These are phyloP conservation scores for Trichoderma koningii DNA, from an alignment of 2,329 filamentous ascomycete genomes.

Conservation along the genomic window DNA sequence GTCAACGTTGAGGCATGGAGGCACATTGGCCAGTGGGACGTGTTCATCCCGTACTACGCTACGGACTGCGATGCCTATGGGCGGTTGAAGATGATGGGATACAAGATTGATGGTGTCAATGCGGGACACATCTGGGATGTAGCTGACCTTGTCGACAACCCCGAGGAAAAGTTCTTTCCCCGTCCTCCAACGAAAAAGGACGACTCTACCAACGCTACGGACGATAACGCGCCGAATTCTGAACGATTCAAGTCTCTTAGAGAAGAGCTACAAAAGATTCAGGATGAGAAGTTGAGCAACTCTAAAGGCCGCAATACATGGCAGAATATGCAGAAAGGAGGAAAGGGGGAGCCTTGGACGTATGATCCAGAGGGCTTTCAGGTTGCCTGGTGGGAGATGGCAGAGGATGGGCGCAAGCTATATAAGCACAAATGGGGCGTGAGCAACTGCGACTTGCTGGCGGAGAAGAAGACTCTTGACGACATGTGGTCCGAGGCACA, in stretches of 20 bases:
- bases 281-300: slow-evolving; percentile 9
- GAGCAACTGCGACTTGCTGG: not conserved
- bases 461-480: not conserved
- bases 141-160: not conserved
- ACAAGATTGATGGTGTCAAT: slow-evolving; percentile 2
- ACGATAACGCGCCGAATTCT: slow-evolving; percentile 14
- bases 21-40: slow-evolving; percentile 19
- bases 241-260: slow-evolving; percentile 10
- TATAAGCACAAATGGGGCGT: slow-evolving; percentile 16
- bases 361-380: slow-evolving; percentile 23
- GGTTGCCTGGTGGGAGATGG: slow-evolving; percentile 23
- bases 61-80: slow-evolving; percentile 24
- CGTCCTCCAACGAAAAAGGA: not conserved
- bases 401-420: slow-evolving; percentile 7
- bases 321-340: slow-evolving; percentile 26
- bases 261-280: slow-evolving; percentile 7
- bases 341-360: slow-evolving; percentile 23
- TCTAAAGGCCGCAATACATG: slow-evolving; percentile 17
- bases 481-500: slow-evolving; percentile 6
- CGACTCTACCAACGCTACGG: not conserved
- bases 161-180: slow-evolving; percentile 18
- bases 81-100: slow-evolving; percentile 15
- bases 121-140: slow-evolving; percentile 23
- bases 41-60: slow-evolving; percentile 22
- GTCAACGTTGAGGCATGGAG: slow-evolving; percentile 23